Evolutionary conservation across 768 basidiomycete genomes (phyloP).

Genomic region (Russula dissimulans): DNA sequence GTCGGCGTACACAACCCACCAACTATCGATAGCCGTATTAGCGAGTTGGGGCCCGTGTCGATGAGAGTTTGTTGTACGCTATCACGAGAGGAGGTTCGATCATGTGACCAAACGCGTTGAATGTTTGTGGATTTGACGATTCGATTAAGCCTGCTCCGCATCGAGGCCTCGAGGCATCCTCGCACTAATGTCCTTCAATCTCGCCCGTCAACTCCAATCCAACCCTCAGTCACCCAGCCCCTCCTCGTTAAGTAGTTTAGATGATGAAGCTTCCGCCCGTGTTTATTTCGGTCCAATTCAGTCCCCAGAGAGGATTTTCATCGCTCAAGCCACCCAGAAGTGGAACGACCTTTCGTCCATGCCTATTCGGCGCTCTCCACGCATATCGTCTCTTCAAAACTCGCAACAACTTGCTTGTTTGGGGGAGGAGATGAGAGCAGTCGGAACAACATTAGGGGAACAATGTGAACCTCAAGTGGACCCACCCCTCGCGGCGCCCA

Average conservation of each 20-base stretch:
- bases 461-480: not conserved
- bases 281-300: constrained; percentile 23
- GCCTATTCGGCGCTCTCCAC: constrained; percentile 11
- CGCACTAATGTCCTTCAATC: constrained; percentile 13
- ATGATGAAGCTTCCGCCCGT: constrained; percentile 13
- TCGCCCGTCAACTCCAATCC: constrained; percentile 1
- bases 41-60: too few species aligned
- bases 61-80: too few species aligned
- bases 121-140: not conserved
- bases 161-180: not conserved
- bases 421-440: not conserved
- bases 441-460: not conserved
- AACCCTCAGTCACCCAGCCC: constrained; percentile 9
- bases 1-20: too few species aligned
- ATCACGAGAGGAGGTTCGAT: not conserved
- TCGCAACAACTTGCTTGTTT: not conserved
- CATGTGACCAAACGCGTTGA: constrained; percentile 21
- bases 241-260: constrained; percentile 5
- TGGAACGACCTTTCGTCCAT: constrained; percentile 1
- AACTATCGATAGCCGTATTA: too few species aligned
- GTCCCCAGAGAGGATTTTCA: constrained; percentile 21
- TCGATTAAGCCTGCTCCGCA: too few species aligned
- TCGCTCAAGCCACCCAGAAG: constrained; percentile 13
- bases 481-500: not conserved
- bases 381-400: not conserved